Evolutionary conservation across 495 filamentous ascomycete species (phyloP), one percentile per base, ranked within the genome.

Genomic region (Daldinia bambusicola): DNA sequence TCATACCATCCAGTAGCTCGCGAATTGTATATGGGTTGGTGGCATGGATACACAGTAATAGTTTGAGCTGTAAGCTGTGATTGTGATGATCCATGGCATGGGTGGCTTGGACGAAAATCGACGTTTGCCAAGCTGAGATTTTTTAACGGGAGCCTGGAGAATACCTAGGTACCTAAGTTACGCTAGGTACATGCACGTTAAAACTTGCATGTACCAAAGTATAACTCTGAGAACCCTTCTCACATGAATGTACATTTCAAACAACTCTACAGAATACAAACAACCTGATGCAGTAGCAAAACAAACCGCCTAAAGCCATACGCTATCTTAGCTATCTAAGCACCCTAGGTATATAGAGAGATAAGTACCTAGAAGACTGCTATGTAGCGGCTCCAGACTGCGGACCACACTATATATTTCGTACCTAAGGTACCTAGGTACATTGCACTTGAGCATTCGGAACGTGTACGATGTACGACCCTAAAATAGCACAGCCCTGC

Each of bases 31-130:
- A n/a, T 12, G 50, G 2, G 37, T 56, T n/a, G n/a, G 31, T 40
- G 20, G 14, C 41, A 30, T 8, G 16, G n/a, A 34, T 7, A 10
- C 34, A 36, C 5, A 4, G 45, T 55, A 55, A 2, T 55, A 55
- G 10, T 36, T 18, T 31, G 1, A 56, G 30, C 6, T 60, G 26
- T 8, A 2, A 43, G 56, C 14, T 45, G 37, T 58, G 53, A 45
- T 69, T 69, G 31, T 62, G 65, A 55, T 41, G 38, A 36, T 52
- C 61, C 22, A 37, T 55, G 36, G 41, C 26, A 58, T 50, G 16
- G 45, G 65, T 68, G 70, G 61, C 65, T 69, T 66, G 66, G 62
- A 69, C 51, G 12, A 66, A 73, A 57, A 65, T 56, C 64, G 64
- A 72, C 45, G 50, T 68, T 65, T 43, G 70, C 64, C 61, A 64